Base-by-base conservation (phyloP, 1,139 yeast species). In the Kodamaea suecica region DNA sequence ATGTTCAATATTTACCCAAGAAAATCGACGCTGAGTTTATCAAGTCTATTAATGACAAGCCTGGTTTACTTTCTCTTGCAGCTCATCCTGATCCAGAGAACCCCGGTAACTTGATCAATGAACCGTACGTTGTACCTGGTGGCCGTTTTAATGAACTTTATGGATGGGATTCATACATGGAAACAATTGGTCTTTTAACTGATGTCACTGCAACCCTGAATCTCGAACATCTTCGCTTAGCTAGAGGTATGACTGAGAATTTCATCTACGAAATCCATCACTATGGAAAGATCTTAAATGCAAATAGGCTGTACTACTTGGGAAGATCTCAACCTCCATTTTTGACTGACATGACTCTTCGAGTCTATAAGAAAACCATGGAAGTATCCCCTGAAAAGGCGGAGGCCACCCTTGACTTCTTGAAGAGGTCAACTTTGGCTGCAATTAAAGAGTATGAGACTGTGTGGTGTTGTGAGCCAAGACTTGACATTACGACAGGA, bases 141-240 rank as follows among this genome's bases (percentile, higher is more conserved):
- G 98, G 98, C 14, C 69, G 98, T 43, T 92, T 92, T 60, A 94
- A 94, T 59, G 98, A 92, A 60, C 73, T 88, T 37, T 92, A 92
- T 52, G 98, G 98, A 6, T 92, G 98, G 98, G 98, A 92, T 58
- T 87, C 97, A 2, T 92, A 92, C 55, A 84, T 94, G 83, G 92
- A 84, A 54, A 78, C 95, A 0, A 61, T 90, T 21, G 98, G 98
- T 1, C 67, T 92, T 33, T 59, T 92, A 27, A 73, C 78, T 11
- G 86, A 85, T 50, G 80, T 76, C 17, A 70, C 78, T 7, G 38
- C 45, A n/a, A 51, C 70, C 3, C 84, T 80, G 25, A 44, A 59
- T 30, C 53, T 52, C 30, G 55, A 53, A n/a, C 61, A 65, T 44
- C 58, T 69, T 34, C 45, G 53, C 19, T 70, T 90, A 27, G 94